phyloP scores from a whole-genome alignment of 2,329 filamentous ascomycete species.

The Waltergamsia citrina region DNA sequence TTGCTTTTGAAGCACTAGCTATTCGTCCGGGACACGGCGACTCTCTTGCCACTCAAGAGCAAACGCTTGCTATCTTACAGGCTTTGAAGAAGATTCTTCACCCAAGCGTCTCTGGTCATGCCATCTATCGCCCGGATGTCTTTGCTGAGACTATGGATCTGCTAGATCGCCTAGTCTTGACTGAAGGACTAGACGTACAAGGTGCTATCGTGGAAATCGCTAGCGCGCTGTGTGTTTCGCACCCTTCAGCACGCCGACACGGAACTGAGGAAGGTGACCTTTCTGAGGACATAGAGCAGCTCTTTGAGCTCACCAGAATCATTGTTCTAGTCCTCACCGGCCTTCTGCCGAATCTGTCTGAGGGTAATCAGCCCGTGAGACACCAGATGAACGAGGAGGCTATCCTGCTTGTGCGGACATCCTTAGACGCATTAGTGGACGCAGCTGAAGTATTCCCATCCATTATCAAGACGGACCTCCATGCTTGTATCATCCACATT shows the following conservation, averaged over 20 bases:
- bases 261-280: conserved; percentile 60
- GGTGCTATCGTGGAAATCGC: conserved; percentile 91
- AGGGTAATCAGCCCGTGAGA: conserved; percentile 54
- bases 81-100: conserved; percentile 92
- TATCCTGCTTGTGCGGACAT: conserved; percentile 66
- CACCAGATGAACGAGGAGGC: conserved; percentile 83
- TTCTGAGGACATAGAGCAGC: conserved; percentile 93
- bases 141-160: conserved; percentile 97
- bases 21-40: conserved; percentile 51
- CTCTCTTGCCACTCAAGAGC: conserved; percentile 59
- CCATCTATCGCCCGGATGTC: conserved; percentile 90
- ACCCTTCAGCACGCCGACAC: conserved; percentile 68
- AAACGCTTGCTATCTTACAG: conserved; percentile 79
- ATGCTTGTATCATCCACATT: conserved; percentile 94
- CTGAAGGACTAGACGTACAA: conserved; percentile 82
- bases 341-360: conserved; percentile 72
- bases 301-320: conserved; percentile 93
- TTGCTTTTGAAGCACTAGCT: conserved; percentile 91
- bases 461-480: conserved; percentile 92
- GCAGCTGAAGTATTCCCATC: conserved; percentile 92
- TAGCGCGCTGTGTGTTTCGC: conserved; percentile 77
- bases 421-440: conserved; percentile 82
- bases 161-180: conserved; percentile 83
- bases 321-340: conserved; percentile 89
- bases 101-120: conserved; percentile 89